Base-by-base conservation (phyloP, 805 yeast genomes). In the Starmerella stellata region DNA sequence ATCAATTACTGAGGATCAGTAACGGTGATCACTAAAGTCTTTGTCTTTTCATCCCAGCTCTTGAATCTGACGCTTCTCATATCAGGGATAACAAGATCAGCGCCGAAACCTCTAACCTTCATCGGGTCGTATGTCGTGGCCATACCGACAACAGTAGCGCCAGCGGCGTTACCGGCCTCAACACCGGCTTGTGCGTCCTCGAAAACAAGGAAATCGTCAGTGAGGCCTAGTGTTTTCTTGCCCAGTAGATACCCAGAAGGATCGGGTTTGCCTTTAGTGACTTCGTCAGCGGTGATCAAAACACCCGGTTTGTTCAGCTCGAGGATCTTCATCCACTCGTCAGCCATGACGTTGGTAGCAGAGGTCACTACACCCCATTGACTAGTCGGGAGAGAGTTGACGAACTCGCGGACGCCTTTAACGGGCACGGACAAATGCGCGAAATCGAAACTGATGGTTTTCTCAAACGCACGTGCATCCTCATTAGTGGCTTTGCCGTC, bases 181-280 rank as follows among this genome's bases (percentile, higher is more conserved):
- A 78, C 72, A 56, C 92, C 92, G 36, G 87, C 83, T 41, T 82
- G 83, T 35, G 90, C 90, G 56, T 79, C 92, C 60, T 79, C 92
- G 51, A 79, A 78, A 32, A 78, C 73, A 20, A 61, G 62, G 47
- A 58, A 63, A 35, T 62, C 59, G 31, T 52, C 46, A 15, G 59
- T 51, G 36, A 60, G 60, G 32, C 19, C 19, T 59, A 50, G 37
- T 54, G 60, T 48, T 55, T 52, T 51, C 21, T 51, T 49, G 23
- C 57, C 59, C 19, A 47, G 44, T 38, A 44, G 64, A 63, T 79
- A 79, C 40, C 87, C 87, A 61, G 74, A 75, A 33, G 92, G 92
- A 59, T 77, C 69, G 30, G 92, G 92, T 63, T 79, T 79, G 54
- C 92, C 92, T 50, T 66, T 64, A 41, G 66, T 61, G 45, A 78